Evolutionary conservation across 2,329 filamentous ascomycete species (phyloP).

Genomic region (Fusarium napiforme): DNA sequence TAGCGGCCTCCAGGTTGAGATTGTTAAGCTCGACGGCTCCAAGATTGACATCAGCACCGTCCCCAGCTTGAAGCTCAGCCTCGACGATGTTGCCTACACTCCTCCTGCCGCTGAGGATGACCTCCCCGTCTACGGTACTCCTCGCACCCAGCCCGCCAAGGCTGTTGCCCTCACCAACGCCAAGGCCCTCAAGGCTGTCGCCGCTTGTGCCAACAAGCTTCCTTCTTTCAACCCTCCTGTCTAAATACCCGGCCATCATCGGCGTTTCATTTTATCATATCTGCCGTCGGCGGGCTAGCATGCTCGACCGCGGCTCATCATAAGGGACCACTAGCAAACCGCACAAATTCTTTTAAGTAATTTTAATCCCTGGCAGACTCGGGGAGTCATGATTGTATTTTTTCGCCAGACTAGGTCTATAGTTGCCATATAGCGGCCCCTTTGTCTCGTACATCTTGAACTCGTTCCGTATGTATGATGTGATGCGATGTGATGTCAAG

Average conservation of each 20-base stretch:
- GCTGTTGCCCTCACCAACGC: constrained; percentile 29
- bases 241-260: constrained; percentile 20
- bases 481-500: not conserved
- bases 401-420: constrained; percentile 41
- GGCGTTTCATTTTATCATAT: constrained; percentile 21
- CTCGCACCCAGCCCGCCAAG: constrained; percentile 31
- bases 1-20: constrained; percentile 47
- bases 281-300: not conserved
- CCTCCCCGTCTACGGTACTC: constrained; percentile 45
- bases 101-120: constrained; percentile 39
- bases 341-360: constrained; percentile 39
- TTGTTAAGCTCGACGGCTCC: constrained; percentile 53
- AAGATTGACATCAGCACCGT: constrained; percentile 48
- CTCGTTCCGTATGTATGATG: not conserved
- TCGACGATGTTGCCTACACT: constrained; percentile 45
- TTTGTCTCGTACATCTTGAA: constrained; percentile 11
- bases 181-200: constrained; percentile 35
- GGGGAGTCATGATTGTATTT: constrained; percentile 34
- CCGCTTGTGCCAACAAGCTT: constrained; percentile 31
- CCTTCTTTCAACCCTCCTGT: constrained; percentile 31
- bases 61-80: constrained; percentile 51
- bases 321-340: constrained; percentile 38
- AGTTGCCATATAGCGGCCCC: constrained; percentile 36
- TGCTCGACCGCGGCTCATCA: constrained; percentile 4
- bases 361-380: constrained; percentile 40